Conservation (phyloP, 495 filamentous ascomycete genomes). For the Evernia prunastri region DNA sequence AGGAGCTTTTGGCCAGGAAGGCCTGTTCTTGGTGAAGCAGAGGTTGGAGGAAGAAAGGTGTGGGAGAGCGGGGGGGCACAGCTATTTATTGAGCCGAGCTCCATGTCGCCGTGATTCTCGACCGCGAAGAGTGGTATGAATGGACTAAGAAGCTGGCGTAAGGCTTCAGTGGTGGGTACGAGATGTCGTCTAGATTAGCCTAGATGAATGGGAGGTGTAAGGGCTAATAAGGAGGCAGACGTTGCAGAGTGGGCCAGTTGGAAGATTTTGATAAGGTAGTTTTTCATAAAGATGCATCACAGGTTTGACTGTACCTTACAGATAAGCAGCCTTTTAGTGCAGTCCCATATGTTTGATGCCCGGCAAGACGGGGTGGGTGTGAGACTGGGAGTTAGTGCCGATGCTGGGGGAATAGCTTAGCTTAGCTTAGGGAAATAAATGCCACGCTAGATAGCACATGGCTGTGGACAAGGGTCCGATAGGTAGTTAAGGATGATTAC, state of each 20-base stretch:
- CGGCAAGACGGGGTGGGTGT: neutral
- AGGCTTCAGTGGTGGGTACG: neutral
- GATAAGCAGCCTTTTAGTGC: slow-evolving; percentile 11
- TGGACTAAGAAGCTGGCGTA: neutral
- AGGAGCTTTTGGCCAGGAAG: slow-evolving; percentile 2
- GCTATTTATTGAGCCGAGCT: slow-evolving; percentile 8
- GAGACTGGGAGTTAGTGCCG: too few relatives aligned
- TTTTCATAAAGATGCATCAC: neutral
- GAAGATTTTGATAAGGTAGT: slow-evolving; percentile 10
- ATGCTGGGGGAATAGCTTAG: too few relatives aligned
- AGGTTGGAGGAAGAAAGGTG: neutral
- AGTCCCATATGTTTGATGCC: neutral
- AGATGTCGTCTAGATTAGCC: slow-evolving; percentile 13
- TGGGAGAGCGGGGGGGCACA: neutral
- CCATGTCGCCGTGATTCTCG: neutral
- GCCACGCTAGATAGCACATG: too few relatives aligned
- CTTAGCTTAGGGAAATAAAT: neutral
- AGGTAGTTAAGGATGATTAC: too few relatives aligned
- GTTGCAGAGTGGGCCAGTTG: slow-evolving; percentile 2
- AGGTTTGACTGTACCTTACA: slow-evolving; percentile 18
- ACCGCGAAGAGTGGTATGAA: neutral
- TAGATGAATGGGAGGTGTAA: neutral
- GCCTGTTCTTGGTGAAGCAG: slow-evolving; percentile 2
- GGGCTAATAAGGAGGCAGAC: neutral
- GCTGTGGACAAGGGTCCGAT: neutral